phyloP scores from a whole-genome alignment of 345 rosid species.

The Populus deltoides region DNA sequence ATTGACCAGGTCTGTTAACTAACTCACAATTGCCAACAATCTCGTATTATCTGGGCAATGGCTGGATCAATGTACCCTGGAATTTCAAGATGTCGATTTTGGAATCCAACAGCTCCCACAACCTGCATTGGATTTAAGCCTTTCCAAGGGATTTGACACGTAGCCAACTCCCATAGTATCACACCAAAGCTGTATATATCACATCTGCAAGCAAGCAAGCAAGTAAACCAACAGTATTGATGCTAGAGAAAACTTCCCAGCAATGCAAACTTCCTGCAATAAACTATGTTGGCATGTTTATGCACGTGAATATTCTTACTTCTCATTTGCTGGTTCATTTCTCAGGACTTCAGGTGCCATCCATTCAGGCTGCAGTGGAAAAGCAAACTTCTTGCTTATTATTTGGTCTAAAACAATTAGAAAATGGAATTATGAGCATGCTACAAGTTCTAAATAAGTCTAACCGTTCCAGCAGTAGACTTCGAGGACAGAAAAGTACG shows the following conservation, averaged over 20 bases:
- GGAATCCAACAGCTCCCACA: constrained; percentile 99
- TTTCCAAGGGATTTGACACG: constrained; percentile 79
- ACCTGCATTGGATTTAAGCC: constrained; percentile 99
- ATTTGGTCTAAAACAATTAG: not conserved
- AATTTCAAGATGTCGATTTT: constrained; percentile 81
- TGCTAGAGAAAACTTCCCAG: not conserved
- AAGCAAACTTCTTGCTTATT: constrained; percentile 6
- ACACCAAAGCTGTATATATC: constrained; percentile 99
- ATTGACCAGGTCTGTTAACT: constrained; percentile 23
- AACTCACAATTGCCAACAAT: constrained; percentile 91
- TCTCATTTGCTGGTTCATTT: constrained; percentile 94
- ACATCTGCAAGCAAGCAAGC: constrained; percentile 60
- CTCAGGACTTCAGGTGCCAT: constrained; percentile 99
- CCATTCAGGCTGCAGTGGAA: constrained; percentile 88
- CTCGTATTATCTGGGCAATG: constrained; percentile 70
- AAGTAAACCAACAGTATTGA: constrained; percentile 19
- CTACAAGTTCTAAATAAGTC: not conserved
- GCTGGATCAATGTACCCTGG: constrained; percentile 67
- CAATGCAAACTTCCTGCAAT: not conserved
- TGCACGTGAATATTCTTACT: constrained; percentile 47
- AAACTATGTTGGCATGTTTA: not conserved
- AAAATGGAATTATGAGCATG: not conserved
- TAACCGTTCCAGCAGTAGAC: constrained; percentile 96
- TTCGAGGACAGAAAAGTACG: constrained; percentile 90
- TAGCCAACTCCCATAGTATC: constrained; percentile 89